Base-by-base conservation (phyloP, 148 eudicot genomes). In the Silene latifolia region DNA sequence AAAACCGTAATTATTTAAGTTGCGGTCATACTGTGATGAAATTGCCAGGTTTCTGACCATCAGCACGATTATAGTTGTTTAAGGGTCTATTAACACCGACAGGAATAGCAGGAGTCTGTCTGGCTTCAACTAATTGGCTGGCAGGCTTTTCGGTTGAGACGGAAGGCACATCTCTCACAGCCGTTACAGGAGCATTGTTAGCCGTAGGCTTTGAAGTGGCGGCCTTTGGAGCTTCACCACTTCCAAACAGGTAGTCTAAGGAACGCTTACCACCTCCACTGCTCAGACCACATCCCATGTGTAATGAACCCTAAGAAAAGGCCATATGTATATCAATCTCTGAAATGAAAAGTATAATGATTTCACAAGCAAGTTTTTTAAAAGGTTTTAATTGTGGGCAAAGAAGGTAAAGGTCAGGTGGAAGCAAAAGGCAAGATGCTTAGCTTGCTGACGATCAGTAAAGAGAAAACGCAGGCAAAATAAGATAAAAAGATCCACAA, bases 241-340 rank as follows among this genome's bases (percentile, higher is more conserved):
- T 72, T 80, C 98, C 98, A 81, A 93, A 90, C 24, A 93, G 83
- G 85, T 93, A 93, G 48, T 84, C 90, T 64, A 90, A 87, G 42
- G 98, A 93, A 78, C 98, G 90, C 74, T 93, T 90, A 53, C 93
- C 98, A 5, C 98, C 98, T 24, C 98, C 98, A 76, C 93, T 84
- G 91, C 98, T 93, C 68, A 89, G 93, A 54, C 98, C 98, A 79
- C 96, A 93, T 61, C 93, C 90, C 98, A 93, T 93, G 24, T 59
- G 63, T 60, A 63, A 67, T 23, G 14, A 59, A 32, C 69, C 73
- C 82, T 72, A 51, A 10, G 47, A 23, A 8, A 48, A 48, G n/a
- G 54, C 54, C 14, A 48, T 10, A 0, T 10, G 15, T 48, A 10
- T 48, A 7, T 47, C 13, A 47, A 47, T 12, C 7, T 35, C 7